Base-by-base conservation (phyloP, 768 basidiomycete genomes). In the Russula compacta region DNA sequence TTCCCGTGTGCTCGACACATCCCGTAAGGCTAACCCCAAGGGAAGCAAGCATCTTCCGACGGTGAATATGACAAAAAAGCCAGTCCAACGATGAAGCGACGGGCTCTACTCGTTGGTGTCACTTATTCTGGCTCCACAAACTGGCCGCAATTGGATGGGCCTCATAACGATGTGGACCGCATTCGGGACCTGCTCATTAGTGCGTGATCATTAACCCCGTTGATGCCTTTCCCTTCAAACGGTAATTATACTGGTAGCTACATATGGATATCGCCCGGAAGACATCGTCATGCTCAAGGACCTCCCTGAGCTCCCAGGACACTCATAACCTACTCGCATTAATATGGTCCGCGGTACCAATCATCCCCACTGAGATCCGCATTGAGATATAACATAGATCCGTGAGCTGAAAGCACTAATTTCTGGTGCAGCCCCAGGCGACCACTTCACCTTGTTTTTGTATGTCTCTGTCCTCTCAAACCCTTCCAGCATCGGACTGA, bases 381-480 rank as follows among this genome's bases (percentile, higher is more conserved):
- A 40, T 47, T 53, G 21, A 46, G n/a, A 61, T 15, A 3, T 17
- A 3, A 6, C 11, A n/a, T 49, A 68, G 69, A 36, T 69, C n/a
- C 50, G 49, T 3, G 61, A 66, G 33, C 57, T 70, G 39, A 33
- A 63, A 3, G 36, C 33, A 1, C 56, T 69, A 29, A 64, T 69
- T 46, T 17, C 43, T 32, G 66, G 61, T 44, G 70, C 64, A 5
- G 47, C 49, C 49, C 42, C 60, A 3, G 69, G 67, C 38, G 71
- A 72, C 32, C 60, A 17, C n/a, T 60, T 69, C 21, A 64, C 57
- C 19, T 71, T 71, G 44, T 56, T 56, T 71, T 19, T 72, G 71
- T 71, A 43, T 24, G 69, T 53, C 12, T 12, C 32, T 36, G 1
- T 19, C n/a, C 24, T 44, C 42, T 36, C 24, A 7, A n/a, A 24